A percentile compares a stretch with the other conserved stretches of the same genome.
phyloP scores from a whole-genome alignment of 2,329 filamentous ascomycete species.

The Didymosphaeria variabile region DNA sequence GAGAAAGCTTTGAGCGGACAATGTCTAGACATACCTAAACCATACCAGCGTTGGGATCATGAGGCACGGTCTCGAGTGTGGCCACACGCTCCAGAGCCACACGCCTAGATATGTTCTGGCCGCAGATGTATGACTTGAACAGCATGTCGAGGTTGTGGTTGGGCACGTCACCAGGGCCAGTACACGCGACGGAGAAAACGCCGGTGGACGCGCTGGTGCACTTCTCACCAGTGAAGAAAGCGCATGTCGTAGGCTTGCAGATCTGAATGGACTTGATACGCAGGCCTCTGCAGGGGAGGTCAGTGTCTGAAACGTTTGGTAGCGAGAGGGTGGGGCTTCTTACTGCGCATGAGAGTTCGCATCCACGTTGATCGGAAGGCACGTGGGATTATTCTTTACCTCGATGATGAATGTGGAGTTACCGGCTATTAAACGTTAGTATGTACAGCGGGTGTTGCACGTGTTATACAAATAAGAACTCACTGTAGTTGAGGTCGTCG shows the following conservation, averaged over 20 bases:
- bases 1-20: background rate
- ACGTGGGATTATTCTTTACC: conserved; percentile 20
- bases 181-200: background rate
- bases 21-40: background rate
- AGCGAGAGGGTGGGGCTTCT: background rate
- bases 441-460: too few species aligned
- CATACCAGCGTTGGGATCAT: background rate
- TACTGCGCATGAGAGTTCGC: background rate
- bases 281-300: conserved; percentile 3
- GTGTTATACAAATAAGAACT: background rate
- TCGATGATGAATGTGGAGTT: conserved; percentile 22
- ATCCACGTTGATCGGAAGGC: conserved; percentile 20
- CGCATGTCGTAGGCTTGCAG: conserved; percentile 21
- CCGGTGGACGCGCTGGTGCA: background rate
- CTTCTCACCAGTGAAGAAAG: conserved; percentile 21
- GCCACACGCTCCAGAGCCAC: background rate
- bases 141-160: background rate
- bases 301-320: background rate
- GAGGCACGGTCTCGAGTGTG: conserved; percentile 2
- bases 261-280: conserved; percentile 22
- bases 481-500: conserved; percentile 18
- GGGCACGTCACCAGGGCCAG: conserved; percentile 10
- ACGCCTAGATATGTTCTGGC: background rate
- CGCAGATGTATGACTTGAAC: conserved; percentile 13
- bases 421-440: conserved; percentile 8